Percentiles rank a stretch among this genome's conserved stretches.
phyloP scores from a whole-genome alignment of 2,329 filamentous ascomycete species.

The Chaetomiaceae sp. region DNA sequence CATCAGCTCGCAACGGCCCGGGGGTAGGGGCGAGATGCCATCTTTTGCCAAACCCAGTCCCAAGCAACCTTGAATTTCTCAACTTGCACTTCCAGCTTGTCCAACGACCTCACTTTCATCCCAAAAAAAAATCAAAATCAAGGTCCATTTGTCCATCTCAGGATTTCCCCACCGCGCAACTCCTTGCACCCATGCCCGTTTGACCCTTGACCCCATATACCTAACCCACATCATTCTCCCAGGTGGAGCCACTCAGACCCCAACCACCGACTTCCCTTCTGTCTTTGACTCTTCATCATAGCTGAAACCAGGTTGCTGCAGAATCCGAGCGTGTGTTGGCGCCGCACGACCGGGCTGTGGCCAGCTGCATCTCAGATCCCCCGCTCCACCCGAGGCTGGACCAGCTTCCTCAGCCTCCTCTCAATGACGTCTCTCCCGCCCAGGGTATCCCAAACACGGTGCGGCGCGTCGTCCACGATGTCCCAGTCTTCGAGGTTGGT shows the following conservation, averaged over 20 bases:
- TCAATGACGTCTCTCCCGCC: slow-evolving; percentile 73
- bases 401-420: slow-evolving; percentile 66
- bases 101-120: too few species aligned
- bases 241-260: neutral
- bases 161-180: too few species aligned
- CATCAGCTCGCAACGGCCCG: too few species aligned
- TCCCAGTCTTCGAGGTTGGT: slow-evolving; percentile 78
- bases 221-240: neutral
- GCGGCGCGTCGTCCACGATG: slow-evolving; percentile 76
- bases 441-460: slow-evolving; percentile 75
- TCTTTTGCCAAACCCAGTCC: neutral
- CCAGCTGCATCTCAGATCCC: neutral
- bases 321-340: too few species aligned
- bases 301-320: too few species aligned
- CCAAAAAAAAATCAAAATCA: too few species aligned
- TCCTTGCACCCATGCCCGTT: too few species aligned
- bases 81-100: too few species aligned
- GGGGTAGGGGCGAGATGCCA: too few species aligned
- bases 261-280: neutral
- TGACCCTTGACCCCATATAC: neutral
- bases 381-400: neutral
- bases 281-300: too few species aligned
- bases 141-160: too few species aligned
- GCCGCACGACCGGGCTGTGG: too few species aligned
- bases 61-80: neutral